A percentile compares a stretch with the other conserved stretches of the same genome.
phyloP scores from a whole-genome alignment of 1,284 basidiomycete species.

The Agroathelia rolfsii region DNA sequence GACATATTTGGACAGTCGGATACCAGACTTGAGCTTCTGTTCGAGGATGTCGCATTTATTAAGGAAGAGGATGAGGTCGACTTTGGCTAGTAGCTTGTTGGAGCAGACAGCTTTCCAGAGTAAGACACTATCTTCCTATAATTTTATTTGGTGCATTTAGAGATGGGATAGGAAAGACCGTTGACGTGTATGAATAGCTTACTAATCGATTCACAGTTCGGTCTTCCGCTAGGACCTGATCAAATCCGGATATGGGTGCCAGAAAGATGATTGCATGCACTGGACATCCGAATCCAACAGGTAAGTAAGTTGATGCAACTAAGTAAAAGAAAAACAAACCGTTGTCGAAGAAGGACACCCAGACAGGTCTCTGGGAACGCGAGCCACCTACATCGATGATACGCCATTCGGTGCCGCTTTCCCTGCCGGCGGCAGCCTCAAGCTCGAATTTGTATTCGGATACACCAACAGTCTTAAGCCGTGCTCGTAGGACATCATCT shows the following conservation, averaged over 20 bases:
- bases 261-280: slow-evolving; percentile 75
- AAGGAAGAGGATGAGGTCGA: slow-evolving; percentile 68
- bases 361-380: slow-evolving; percentile 62
- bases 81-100: slow-evolving; percentile 61
- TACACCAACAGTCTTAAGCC: slow-evolving; percentile 68
- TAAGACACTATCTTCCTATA: slow-evolving; percentile 68
- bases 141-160: slow-evolving; percentile 12
- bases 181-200: slow-evolving; percentile 16
- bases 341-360: slow-evolving; percentile 71
- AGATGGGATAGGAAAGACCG: slow-evolving; percentile 7
- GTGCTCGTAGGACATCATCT: slow-evolving; percentile 68
- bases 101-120: slow-evolving; percentile 72
- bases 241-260: slow-evolving; percentile 73
- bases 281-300: slow-evolving; percentile 14
- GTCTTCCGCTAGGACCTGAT: slow-evolving; percentile 67
- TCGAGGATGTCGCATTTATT: slow-evolving; percentile 75
- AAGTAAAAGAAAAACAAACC: slow-evolving; percentile 27
- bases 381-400: slow-evolving; percentile 75
- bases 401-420: slow-evolving; percentile 67
- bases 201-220: slow-evolving; percentile 61
- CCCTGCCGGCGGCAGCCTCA: slow-evolving; percentile 56
- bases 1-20: slow-evolving; percentile 57
- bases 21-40: slow-evolving; percentile 51
- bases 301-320: slow-evolving; percentile 2
- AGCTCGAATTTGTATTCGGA: slow-evolving; percentile 72